Evolutionary conservation across 129 eudicot genomes (phyloP).

Genomic region (Dittrichia graveolens): DNA sequence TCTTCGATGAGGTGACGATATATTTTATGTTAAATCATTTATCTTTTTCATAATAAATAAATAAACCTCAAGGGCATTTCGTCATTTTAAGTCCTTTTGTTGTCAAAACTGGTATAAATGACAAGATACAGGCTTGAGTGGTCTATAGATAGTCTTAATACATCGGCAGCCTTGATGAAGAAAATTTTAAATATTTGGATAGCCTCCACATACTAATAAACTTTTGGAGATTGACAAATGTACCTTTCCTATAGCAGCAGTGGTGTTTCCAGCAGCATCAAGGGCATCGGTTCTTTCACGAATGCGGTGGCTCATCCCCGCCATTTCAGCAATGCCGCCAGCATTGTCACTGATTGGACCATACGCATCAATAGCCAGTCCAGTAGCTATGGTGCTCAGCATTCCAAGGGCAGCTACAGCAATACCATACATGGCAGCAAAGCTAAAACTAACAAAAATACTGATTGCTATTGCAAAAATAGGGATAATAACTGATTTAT

Average conservation of each 20-base stretch:
- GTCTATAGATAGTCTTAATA: too few relatives aligned
- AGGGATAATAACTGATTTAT: constrained; percentile 78
- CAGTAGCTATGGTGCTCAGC: constrained; percentile 89
- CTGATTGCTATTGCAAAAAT: constrained; percentile 78
- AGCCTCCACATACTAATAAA: neutral
- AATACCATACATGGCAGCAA: constrained; percentile 86
- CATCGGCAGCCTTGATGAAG: too few relatives aligned
- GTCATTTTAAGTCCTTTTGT: too few relatives aligned
- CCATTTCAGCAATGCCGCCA: constrained; percentile 93
- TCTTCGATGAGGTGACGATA: too few relatives aligned
- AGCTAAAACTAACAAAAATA: constrained; percentile 71
- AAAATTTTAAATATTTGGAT: too few relatives aligned
- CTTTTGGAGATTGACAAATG: constrained; percentile 7
- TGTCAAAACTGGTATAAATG: too few relatives aligned
- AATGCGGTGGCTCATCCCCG: constrained; percentile 82
- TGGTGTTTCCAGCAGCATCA: constrained; percentile 91
- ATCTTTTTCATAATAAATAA: too few relatives aligned
- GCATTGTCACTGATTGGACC: constrained; percentile 95
- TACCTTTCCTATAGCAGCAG: constrained; percentile 90
- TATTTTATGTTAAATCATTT: too few relatives aligned
- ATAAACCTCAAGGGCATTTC: too few relatives aligned
- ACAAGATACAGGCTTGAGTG: too few relatives aligned
- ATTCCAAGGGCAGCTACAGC: constrained; percentile 90
- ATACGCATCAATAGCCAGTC: constrained; percentile 84
- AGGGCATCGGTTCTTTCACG: constrained; percentile 89